phyloP scores from a whole-genome alignment of 441 rosid genomes.

The Eutrema salsugineum region DNA sequence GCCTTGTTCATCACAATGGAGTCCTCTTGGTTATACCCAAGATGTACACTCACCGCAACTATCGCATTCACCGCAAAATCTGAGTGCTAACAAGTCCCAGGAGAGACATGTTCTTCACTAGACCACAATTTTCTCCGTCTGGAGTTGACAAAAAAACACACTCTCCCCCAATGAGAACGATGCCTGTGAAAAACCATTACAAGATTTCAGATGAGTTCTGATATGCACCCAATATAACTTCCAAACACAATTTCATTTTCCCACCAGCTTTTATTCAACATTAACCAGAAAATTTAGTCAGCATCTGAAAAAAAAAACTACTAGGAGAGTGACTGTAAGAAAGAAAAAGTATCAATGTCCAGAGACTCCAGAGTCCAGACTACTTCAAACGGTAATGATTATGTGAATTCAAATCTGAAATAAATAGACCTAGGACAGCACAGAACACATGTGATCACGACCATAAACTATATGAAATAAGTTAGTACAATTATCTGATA shows the following conservation, averaged over 20 bases:
- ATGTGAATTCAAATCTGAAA: background rate
- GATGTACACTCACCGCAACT: constrained; percentile 90
- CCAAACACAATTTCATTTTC: background rate
- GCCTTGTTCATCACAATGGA: no score
- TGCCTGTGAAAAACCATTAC: constrained; percentile 45
- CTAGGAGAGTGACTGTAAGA: no score
- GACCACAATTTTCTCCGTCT: constrained; percentile 97
- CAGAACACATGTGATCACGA: background rate
- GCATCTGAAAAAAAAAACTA: no score
- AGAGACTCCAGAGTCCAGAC: no score
- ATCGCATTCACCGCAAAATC: constrained; percentile 53
- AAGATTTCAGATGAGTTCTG: background rate
- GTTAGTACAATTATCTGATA: background rate
- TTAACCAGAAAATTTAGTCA: no score
- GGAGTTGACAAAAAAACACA: constrained; percentile 91
- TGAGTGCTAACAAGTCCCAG: constrained; percentile 77
- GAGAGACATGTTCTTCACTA: constrained; percentile 75
- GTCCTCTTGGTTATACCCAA: constrained; percentile 97
- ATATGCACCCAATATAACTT: background rate
- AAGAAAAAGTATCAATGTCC: no score
- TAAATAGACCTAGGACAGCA: background rate
- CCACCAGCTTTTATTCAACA: no score
- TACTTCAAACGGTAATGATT: background rate
- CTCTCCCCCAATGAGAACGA: constrained; percentile 98
- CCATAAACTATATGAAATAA: background rate